Evolutionary conservation across 2,329 filamentous ascomycete genomes (phyloP).

Genomic region (Berkeleyomyces basicola): DNA sequence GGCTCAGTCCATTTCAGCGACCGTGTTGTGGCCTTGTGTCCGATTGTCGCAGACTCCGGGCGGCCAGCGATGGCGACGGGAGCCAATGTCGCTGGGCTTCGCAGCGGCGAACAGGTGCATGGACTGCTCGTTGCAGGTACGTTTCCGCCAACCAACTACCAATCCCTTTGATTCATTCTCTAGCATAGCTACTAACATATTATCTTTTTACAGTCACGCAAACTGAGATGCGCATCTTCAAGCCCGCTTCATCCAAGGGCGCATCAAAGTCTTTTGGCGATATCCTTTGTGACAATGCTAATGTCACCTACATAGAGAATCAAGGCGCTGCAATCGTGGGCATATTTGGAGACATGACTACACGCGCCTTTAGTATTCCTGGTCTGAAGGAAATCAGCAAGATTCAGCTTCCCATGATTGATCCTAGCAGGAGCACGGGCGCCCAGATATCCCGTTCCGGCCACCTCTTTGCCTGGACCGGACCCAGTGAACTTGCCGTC

Average conservation of each 20-base stretch:
- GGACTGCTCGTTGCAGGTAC: constrained; percentile 63
- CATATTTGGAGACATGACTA: constrained; percentile 67
- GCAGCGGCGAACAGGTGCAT: constrained; percentile 57
- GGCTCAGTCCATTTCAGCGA: constrained; percentile 53
- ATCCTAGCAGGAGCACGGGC: constrained; percentile 53
- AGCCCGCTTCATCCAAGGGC: constrained; percentile 71
- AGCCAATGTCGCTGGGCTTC: constrained; percentile 54
- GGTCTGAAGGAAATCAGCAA: constrained; percentile 68
- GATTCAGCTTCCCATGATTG: constrained; percentile 50
- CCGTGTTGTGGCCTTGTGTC: constrained; percentile 56
- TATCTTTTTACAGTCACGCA: constrained; percentile 31
- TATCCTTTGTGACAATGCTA: constrained; percentile 63
- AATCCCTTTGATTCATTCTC: background rate
- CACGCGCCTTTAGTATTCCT: constrained; percentile 74
- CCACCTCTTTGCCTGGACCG: constrained; percentile 74
- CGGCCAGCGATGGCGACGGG: constrained; percentile 61
- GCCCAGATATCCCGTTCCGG: constrained; percentile 60
- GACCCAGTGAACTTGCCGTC: constrained; percentile 69
- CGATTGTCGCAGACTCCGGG: constrained; percentile 66
- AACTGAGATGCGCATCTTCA: constrained; percentile 75
- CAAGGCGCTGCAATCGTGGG: constrained; percentile 60
- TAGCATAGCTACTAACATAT: background rate
- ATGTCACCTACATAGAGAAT: constrained; percentile 56
- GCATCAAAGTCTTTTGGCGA: constrained; percentile 82
- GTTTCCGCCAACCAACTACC: constrained; percentile 17